A percentile compares a stretch with the other conserved stretches of the same genome.
phyloP scores from a whole-genome alignment of 768 basidiomycete species.

The Cystobasidium onofrii region DNA sequence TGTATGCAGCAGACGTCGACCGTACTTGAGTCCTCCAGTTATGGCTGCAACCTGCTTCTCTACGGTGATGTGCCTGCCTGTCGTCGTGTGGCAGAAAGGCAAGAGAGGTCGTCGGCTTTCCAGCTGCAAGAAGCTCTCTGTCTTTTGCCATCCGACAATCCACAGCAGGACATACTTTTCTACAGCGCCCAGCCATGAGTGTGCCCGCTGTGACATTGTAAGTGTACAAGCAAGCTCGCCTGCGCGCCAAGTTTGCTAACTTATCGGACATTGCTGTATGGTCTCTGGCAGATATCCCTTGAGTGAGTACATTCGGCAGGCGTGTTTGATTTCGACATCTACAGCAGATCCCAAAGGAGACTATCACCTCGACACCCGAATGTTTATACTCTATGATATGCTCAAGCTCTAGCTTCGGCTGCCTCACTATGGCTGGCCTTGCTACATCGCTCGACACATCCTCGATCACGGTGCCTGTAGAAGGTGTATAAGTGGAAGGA shows the following conservation, averaged over 20 bases:
- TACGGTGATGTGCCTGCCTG: background rate
- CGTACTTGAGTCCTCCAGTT: too few species aligned
- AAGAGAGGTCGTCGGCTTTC: background rate
- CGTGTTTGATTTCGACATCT: too few species aligned
- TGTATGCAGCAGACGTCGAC: background rate
- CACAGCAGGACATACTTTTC: too few species aligned
- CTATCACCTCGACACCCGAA: too few species aligned
- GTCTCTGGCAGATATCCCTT: constrained; percentile 16
- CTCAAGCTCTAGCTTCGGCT: too few species aligned
- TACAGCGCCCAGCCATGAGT: constrained; percentile 13
- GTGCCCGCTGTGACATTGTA: constrained; percentile 1
- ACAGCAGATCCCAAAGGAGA: too few species aligned
- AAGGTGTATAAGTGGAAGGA: background rate
- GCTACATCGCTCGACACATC: background rate
- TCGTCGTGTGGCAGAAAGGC: constrained; percentile 4
- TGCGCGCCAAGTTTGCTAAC: too few species aligned
- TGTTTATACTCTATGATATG: too few species aligned
- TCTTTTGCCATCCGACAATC: background rate
- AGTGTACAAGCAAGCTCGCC: background rate
- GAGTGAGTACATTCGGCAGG: constrained; percentile 6
- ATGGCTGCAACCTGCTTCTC: too few species aligned
- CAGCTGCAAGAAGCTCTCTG: background rate
- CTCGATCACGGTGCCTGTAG: background rate
- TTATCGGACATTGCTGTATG: background rate
- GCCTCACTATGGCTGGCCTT: background rate